Base-by-base conservation (phyloP, 768 basidiomycete genomes). In the Phlebiopsis gigantea region DNA sequence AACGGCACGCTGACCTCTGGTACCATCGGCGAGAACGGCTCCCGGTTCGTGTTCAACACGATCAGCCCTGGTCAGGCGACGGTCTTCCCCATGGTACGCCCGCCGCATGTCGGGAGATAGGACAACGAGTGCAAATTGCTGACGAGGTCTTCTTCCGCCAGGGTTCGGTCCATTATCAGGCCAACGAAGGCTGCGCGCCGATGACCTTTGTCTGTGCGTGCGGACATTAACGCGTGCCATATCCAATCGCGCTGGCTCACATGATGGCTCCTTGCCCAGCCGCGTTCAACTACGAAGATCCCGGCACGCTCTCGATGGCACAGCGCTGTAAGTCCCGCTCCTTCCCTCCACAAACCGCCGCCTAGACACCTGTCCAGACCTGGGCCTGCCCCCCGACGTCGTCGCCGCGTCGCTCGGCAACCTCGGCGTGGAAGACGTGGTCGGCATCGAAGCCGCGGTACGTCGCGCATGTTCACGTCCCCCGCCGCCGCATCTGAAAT, bases 151-250 rank as follows among this genome's bases (percentile, higher is more conserved):
- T n/a, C n/a, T n/a, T n/a, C n/a, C n/a, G n/a, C 31, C 49, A 65
- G 63, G 65, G 67, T 17, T 65, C 67, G 14, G 64, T 69, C 19
- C 69, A 68, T 58, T 70, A 64, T 60, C 63, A 68, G 59, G 57
- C 60, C 42, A 70, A 70, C 54, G 57, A 62, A 43, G 61, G 58
- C 12, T 70, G 67, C 53, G 63, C 66, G 39, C 66, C 66, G 12
- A 59, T 64, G 41, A 59, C 56, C 28, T 70, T 70, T 55, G 64
- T 68, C 26, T 59, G 57, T 57, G 28, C 49, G 60, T 59, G 17
- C 26, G 19, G n/a, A n/a, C n/a, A n/a, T n/a, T n/a, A n/a, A n/a
- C n/a, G n/a, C n/a, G n/a, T n/a, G n/a, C 34, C 8, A 39, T 8
- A 39, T 39, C 17, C 17, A 8, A 39, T 39, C 34, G 34, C 8